Conservation (phyloP, 257 asterid species). For the Ilex aquifolium region DNA sequence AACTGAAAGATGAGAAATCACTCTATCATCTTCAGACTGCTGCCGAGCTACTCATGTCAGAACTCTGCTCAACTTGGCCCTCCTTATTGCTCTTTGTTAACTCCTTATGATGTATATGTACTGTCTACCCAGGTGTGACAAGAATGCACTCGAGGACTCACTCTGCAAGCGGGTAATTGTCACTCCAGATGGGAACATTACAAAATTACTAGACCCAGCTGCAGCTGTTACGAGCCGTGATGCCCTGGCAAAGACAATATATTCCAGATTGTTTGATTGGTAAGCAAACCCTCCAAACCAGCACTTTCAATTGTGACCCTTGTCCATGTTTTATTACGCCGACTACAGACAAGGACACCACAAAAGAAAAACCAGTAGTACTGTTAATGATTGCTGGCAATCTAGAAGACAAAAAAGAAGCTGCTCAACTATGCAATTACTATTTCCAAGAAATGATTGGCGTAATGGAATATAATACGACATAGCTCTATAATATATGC, state of each 20-base stretch:
- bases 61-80: slow-evolving; percentile 14
- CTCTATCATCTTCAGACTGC: slow-evolving; percentile 71
- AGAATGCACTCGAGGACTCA: slow-evolving; percentile 72
- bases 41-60: slow-evolving; percentile 85
- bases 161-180: slow-evolving; percentile 90
- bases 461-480: too few species aligned
- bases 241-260: slow-evolving; percentile 86
- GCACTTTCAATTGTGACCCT: neutral
- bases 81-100: slow-evolving; percentile 4
- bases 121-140: slow-evolving; percentile 50
- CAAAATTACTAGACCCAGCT: slow-evolving; percentile 81
- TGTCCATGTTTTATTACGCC: too few species aligned
- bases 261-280: slow-evolving; percentile 97
- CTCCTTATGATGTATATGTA: slow-evolving; percentile 3
- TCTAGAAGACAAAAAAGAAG: too few species aligned
- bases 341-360: too few species aligned
- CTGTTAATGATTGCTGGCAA: too few species aligned
- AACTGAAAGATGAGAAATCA: slow-evolving; percentile 67
- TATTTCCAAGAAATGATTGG: too few species aligned
- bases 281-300: slow-evolving; percentile 20
- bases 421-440: too few species aligned
- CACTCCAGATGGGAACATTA: slow-evolving; percentile 93
- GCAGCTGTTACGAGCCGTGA: slow-evolving; percentile 92
- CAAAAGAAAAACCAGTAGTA: too few species aligned
- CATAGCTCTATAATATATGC: too few species aligned